Conservation (phyloP, 345 rosid genomes). For the Zanthoxylum bungeanum region DNA sequence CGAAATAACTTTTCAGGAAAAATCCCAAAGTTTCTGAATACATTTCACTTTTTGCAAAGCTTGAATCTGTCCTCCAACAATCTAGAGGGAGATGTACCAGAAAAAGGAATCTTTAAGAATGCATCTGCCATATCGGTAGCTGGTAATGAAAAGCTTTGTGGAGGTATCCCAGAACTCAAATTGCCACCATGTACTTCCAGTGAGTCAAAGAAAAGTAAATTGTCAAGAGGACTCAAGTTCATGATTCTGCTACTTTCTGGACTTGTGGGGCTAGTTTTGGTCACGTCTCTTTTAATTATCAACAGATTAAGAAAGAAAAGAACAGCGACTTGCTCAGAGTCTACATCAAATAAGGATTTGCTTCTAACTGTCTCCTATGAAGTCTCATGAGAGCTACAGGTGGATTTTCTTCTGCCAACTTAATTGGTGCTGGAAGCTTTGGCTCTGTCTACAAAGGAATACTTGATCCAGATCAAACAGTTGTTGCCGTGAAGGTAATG, state of each 20-base stretch:
- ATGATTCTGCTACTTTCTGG: background rate
- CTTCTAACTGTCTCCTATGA: background rate
- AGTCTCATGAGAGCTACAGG: background rate
- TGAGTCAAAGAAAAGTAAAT: constrained; percentile 1
- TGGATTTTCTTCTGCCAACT: background rate
- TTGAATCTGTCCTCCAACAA: constrained; percentile 22
- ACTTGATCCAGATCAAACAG: background rate
- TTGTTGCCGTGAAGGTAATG: constrained; percentile 24
- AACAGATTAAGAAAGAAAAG: background rate
- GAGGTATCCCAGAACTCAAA: background rate
- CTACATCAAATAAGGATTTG: background rate
- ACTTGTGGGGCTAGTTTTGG: too few species aligned
- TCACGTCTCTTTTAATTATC: background rate
- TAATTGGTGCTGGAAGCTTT: background rate
- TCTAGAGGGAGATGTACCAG: constrained; percentile 17
- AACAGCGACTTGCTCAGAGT: background rate
- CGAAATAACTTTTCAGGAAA: constrained; percentile 22
- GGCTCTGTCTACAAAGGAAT: constrained; percentile 11
- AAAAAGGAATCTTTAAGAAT: constrained; percentile 20
- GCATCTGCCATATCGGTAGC: constrained; percentile 7
- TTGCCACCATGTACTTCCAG: constrained; percentile 6
- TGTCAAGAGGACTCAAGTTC: constrained; percentile 4
- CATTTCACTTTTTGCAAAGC: background rate
- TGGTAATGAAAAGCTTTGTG: constrained; percentile 23
- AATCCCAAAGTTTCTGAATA: constrained; percentile 17